These are phyloP conservation scores for Silene uniflora DNA, from an alignment of 148 eudicot genomes.

Conservation along the genomic window DNA sequence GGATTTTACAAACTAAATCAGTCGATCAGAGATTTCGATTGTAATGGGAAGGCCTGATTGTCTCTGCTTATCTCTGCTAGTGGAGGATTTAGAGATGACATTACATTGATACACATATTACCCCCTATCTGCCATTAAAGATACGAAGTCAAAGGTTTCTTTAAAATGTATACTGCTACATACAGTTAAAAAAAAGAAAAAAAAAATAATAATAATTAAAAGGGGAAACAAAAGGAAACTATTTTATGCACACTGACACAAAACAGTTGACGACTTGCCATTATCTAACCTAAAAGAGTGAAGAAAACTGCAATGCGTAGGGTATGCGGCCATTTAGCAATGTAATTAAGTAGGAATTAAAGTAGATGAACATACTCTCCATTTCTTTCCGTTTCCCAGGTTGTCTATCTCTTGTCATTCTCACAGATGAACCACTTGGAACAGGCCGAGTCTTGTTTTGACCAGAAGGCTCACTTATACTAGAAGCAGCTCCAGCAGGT, in stretches of 20 bases:
- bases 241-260: background rate
- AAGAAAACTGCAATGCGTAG: background rate
- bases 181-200: too few species aligned
- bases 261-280: background rate
- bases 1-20: too few species aligned
- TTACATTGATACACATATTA: too few species aligned
- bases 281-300: background rate
- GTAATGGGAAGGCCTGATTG: too few species aligned
- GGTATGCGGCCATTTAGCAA: background rate
- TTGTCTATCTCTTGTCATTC: conserved; percentile 53
- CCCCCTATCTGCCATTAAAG: too few species aligned
- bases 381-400: conserved; percentile 62
- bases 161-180: too few species aligned
- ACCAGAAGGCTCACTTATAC: conserved; percentile 67
- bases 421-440: conserved; percentile 50
- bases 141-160: too few species aligned
- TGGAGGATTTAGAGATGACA: too few species aligned
- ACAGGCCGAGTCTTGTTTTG: conserved; percentile 47
- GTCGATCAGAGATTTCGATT: too few species aligned
- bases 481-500: conserved; percentile 45
- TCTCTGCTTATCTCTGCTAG: too few species aligned
- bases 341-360: conserved; percentile 10
- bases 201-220: too few species aligned
- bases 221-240: background rate
- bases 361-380: conserved; percentile 51